Conservation (phyloP, 2,329 filamentous ascomycete genomes). For the Exophiala bonariae region DNA sequence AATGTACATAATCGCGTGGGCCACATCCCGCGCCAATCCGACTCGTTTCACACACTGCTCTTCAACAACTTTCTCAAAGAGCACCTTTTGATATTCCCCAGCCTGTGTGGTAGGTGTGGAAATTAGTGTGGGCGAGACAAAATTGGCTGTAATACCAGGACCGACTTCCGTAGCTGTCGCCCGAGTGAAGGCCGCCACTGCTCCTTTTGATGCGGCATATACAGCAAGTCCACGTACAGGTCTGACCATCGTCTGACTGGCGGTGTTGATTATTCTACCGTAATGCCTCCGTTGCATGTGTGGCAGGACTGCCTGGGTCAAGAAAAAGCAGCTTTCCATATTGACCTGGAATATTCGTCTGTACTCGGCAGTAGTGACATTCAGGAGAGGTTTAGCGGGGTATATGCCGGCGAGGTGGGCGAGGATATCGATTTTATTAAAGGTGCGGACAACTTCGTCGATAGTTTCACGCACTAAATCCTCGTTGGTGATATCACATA, state of each 20-base stretch:
- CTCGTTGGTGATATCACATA: slow-evolving; percentile 25
- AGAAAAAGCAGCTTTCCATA: slow-evolving; percentile 9
- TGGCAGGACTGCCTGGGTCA: slow-evolving; percentile 5
- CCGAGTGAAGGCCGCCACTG: slow-evolving; percentile 5
- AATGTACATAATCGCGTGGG: slow-evolving; percentile 1
- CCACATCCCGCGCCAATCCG: slow-evolving; percentile 4
- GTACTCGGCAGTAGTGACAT: neutral
- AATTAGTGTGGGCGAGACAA: slow-evolving; percentile 1
- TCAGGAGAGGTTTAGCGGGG: neutral
- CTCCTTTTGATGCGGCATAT: slow-evolving; percentile 4
- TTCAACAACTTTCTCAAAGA: neutral
- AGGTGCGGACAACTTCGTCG: neutral
- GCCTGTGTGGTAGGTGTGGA: neutral
- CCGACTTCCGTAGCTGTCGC: slow-evolving; percentile 5
- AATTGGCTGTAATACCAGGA: slow-evolving; percentile 8
- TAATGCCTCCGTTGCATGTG: slow-evolving; percentile 5
- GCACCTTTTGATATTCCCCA: neutral
- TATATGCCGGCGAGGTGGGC: slow-evolving; percentile 7
- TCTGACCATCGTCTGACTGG: neutral
- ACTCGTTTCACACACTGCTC: slow-evolving; percentile 2
- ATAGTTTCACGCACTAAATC: neutral
- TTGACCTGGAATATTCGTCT: slow-evolving; percentile 1
- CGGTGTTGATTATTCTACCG: slow-evolving; percentile 8
- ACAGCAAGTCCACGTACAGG: slow-evolving; percentile 1
- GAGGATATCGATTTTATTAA: slow-evolving; percentile 2